Evolutionary conservation across 1,139 yeast genomes (phyloP).

Genomic region (Suhomyces choctaworum): DNA sequence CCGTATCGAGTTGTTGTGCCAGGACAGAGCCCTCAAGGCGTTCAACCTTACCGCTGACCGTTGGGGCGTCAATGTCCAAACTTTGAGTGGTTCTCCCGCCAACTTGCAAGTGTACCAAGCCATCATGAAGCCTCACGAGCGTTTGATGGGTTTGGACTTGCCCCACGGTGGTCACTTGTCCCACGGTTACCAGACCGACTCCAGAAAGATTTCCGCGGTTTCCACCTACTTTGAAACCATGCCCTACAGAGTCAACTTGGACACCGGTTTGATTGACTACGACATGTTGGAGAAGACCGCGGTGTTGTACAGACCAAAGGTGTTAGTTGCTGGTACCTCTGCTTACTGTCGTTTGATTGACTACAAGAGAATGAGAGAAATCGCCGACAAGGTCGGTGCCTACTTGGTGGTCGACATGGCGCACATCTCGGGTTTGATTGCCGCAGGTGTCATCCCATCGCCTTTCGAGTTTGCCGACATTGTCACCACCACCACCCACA

Average conservation of each 20-base stretch:
- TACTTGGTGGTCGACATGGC: conserved; percentile 98
- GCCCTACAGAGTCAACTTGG: conserved; percentile 94
- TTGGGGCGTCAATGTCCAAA: conserved; percentile 98
- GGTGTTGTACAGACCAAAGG: conserved; percentile 87
- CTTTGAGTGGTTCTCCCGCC: conserved; percentile 96
- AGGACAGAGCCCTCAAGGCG: conserved; percentile 88
- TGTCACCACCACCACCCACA: conserved; percentile 97
- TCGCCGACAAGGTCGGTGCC: conserved; percentile 96
- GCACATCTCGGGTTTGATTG: conserved; percentile 92
- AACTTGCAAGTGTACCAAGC: conserved; percentile 96
- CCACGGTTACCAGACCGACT: conserved; percentile 96
- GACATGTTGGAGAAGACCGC: conserved; percentile 93
- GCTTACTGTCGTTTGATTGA: conserved; percentile 96
- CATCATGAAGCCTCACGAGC: conserved; percentile 88
- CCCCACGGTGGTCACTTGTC: conserved; percentile 99
- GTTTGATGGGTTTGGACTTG: conserved; percentile 94
- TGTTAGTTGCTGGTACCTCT: conserved; percentile 95
- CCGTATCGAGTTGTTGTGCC: conserved; percentile 88
- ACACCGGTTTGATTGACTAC: conserved; percentile 92
- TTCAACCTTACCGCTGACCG: conserved; percentile 74
- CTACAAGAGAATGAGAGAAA: conserved; percentile 92
- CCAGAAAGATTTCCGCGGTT: conserved; percentile 92
- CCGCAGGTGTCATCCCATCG: conserved; percentile 95
- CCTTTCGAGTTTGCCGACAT: conserved; percentile 96
- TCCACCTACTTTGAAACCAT: conserved; percentile 96